Evolutionary conservation across 148 eudicot genomes (phyloP).

Genomic region (Linanthus parryae): DNA sequence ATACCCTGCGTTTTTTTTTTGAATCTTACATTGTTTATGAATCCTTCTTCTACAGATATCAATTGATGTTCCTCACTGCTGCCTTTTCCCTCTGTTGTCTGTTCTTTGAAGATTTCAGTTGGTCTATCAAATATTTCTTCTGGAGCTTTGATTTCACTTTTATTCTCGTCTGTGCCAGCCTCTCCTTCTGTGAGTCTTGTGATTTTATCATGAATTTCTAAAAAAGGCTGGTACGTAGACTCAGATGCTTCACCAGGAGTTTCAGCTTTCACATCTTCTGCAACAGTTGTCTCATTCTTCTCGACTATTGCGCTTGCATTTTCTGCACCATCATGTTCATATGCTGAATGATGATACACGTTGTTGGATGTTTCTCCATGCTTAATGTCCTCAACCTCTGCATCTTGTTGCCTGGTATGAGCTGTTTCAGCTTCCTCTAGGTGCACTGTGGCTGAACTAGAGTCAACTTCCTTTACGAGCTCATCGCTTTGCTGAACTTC

Average conservation of each 20-base stretch:
- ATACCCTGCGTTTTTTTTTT: too few species aligned
- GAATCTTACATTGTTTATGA: too few species aligned
- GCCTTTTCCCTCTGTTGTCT: too few species aligned
- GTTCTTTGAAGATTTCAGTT: too few species aligned
- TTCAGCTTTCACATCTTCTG: conserved; percentile 3
- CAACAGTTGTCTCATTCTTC: conserved; percentile 3
- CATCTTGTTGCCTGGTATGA: not conserved
- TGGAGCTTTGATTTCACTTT: not conserved
- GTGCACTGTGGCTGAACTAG: not conserved
- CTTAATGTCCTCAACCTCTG: not conserved
- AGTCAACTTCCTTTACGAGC: not conserved
- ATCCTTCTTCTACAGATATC: too few species aligned
- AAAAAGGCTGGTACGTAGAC: not conserved
- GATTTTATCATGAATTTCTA: not conserved
- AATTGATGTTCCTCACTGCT: too few species aligned
- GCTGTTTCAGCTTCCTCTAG: not conserved
- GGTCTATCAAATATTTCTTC: too few species aligned
- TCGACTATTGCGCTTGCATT: not conserved
- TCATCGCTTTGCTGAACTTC: conserved; percentile 6
- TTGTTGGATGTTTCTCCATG: conserved; percentile 1
- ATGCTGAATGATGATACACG: not conserved
- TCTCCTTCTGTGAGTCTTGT: not conserved
- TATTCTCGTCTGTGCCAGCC: not conserved
- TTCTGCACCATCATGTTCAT: conserved; percentile 5
- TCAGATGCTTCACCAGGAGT: not conserved